Percentiles rank a stretch among this genome's conserved stretches.
Evolutionary conservation across 2,329 filamentous ascomycete species (phyloP).

Genomic region (Penicillium sp.): DNA sequence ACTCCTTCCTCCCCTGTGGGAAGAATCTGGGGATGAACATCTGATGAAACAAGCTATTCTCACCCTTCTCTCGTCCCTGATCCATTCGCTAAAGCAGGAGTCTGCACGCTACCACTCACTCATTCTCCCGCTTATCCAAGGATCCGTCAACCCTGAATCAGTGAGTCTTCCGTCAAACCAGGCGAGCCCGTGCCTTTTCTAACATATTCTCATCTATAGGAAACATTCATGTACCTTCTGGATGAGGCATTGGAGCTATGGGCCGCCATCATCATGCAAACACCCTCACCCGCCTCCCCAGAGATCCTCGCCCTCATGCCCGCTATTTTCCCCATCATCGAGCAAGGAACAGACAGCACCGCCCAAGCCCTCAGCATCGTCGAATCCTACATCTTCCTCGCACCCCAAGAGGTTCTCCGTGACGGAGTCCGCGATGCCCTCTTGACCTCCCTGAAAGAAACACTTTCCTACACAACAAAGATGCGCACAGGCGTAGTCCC

Average conservation of each 20-base stretch:
- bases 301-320: constrained; percentile 65
- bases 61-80: constrained; percentile 78
- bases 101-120: constrained; percentile 76
- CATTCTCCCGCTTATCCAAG: constrained; percentile 78
- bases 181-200: neutral
- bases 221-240: constrained; percentile 75
- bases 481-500: constrained; percentile 44
- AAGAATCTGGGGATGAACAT: constrained; percentile 79
- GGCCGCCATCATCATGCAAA: constrained; percentile 70
- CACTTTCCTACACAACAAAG: constrained; percentile 40
- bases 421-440: constrained; percentile 40
- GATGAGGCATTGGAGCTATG: constrained; percentile 92
- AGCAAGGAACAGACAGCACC: constrained; percentile 65
- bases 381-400: constrained; percentile 70
- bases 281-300: constrained; percentile 58
- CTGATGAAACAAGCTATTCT: constrained; percentile 93
- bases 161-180: constrained; percentile 42
- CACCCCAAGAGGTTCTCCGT: constrained; percentile 49
- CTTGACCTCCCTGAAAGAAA: constrained; percentile 39
- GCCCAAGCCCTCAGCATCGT: constrained; percentile 63
- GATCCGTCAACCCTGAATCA: constrained; percentile 75
- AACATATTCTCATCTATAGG: constrained; percentile 30
- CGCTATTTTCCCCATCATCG: constrained; percentile 65
- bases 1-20: constrained; percentile 80
- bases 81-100: constrained; percentile 78